Evolutionary conservation across 495 filamentous ascomycete species (phyloP).

Genomic region (Achaetomiella virescens): DNA sequence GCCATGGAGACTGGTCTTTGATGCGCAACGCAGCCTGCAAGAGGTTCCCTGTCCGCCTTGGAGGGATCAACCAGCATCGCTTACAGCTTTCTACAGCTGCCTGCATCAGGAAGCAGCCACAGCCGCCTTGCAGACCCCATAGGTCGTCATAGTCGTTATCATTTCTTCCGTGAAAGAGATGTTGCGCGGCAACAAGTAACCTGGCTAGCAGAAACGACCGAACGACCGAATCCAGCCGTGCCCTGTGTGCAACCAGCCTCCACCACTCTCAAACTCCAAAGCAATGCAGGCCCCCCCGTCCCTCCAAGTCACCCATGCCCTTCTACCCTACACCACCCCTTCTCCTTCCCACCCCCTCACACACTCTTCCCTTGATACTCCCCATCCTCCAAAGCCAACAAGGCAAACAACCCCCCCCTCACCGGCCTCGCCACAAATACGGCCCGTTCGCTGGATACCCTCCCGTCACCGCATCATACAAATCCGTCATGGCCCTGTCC

Average conservation of each 20-base stretch:
- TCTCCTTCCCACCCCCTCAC: neutral
- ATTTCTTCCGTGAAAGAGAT: too few relatives aligned
- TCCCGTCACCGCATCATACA: slow-evolving; percentile 65
- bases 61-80: too few relatives aligned
- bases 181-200: too few relatives aligned
- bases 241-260: neutral
- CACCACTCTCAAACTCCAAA: slow-evolving; percentile 1
- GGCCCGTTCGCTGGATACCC: slow-evolving; percentile 50
- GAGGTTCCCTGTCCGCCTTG: too few relatives aligned
- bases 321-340: neutral
- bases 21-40: too few relatives aligned
- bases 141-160: too few relatives aligned
- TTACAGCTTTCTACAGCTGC: too few relatives aligned
- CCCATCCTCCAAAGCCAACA: slow-evolving; percentile 53
- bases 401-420: slow-evolving; percentile 73
- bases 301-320: neutral
- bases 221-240: too few relatives aligned
- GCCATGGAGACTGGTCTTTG: too few relatives aligned
- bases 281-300: neutral
- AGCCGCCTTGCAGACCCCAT: too few relatives aligned
- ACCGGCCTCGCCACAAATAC: slow-evolving; percentile 75
- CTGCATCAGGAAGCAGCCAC: too few relatives aligned
- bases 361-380: neutral
- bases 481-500: slow-evolving; percentile 68
- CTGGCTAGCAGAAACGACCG: too few relatives aligned